phyloP scores from a whole-genome alignment of 2,329 filamentous ascomycete genomes.

The Pseudogymnoascus sp. region DNA sequence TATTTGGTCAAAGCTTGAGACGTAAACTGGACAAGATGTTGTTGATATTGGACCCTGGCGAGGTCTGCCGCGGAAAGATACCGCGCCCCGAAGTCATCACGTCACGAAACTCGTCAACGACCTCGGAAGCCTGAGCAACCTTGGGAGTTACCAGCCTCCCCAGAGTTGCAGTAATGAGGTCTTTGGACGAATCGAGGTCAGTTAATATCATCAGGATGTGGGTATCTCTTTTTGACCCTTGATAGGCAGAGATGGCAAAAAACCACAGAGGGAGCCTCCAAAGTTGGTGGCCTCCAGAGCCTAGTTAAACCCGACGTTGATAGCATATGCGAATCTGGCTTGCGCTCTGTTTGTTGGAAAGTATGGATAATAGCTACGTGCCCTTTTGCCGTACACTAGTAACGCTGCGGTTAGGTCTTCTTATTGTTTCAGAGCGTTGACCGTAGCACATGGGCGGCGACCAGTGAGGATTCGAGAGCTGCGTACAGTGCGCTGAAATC shows the following conservation, averaged over 20 bases:
- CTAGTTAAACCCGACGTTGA: conserved; percentile 53
- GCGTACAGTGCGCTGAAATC: conserved; percentile 66
- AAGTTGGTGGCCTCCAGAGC: conserved; percentile 53
- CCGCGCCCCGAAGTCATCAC: conserved; percentile 2
- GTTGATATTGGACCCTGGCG: conserved; percentile 1
- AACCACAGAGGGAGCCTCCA: conserved; percentile 50
- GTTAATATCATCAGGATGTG: conserved; percentile 11
- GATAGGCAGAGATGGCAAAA: conserved; percentile 60
- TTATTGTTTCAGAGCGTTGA: conserved; percentile 66
- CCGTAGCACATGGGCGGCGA: conserved; percentile 59
- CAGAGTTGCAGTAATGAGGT: conserved; percentile 39
- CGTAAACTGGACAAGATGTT: background rate
- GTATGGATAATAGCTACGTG: conserved; percentile 33
- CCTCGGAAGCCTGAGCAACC: conserved; percentile 2
- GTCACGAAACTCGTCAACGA: background rate
- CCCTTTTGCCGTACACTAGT: conserved; percentile 7
- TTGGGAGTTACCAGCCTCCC: conserved; percentile 8
- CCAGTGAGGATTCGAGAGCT: conserved; percentile 59
- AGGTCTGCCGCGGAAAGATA: background rate
- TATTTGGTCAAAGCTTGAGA: conserved; percentile 1
- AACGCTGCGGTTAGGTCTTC: conserved; percentile 53
- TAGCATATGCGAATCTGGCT: conserved; percentile 62
- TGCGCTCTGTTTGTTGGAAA: conserved; percentile 91
- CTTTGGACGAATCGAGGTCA: conserved; percentile 47
- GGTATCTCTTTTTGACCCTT: conserved; percentile 8